phyloP scores from a whole-genome alignment of 345 rosid species.

The Populus nigra region DNA sequence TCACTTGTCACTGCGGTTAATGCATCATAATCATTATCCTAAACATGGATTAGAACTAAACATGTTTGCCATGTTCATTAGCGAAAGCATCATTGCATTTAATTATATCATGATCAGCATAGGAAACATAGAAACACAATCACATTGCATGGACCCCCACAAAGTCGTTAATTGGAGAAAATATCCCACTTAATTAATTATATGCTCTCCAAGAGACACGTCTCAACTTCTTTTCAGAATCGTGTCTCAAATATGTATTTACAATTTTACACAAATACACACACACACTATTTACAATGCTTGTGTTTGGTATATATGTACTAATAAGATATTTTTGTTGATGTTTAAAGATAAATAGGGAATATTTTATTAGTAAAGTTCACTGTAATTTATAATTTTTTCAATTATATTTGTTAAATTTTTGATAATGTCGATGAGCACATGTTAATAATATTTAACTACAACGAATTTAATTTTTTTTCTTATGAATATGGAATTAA shows the following conservation, averaged over 20 bases:
- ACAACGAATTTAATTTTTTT: too few species aligned
- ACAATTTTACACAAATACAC: background rate
- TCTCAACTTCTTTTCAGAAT: background rate
- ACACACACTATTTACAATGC: background rate
- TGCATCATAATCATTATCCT: conserved; percentile 40
- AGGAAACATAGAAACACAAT: conserved; percentile 38
- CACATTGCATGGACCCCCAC: conserved; percentile 33
- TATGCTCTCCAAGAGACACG: background rate
- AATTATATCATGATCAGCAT: conserved; percentile 24
- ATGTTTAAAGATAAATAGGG: too few species aligned
- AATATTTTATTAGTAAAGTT: too few species aligned
- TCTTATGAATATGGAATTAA: too few species aligned
- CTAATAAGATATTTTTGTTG: background rate
- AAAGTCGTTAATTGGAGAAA: background rate
- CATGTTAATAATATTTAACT: background rate
- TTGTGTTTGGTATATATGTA: background rate
- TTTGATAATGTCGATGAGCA: background rate
- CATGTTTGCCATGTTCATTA: conserved; percentile 40
- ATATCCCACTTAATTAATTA: background rate
- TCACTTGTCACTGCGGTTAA: conserved; percentile 23
- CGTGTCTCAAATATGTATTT: background rate
- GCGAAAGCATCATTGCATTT: background rate
- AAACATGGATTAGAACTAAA: conserved; percentile 15
- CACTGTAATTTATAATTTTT: too few species aligned
- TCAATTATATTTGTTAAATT: too few species aligned